Conservation (phyloP, 2,329 filamentous ascomycete genomes). For the Fusarium oligoseptatum region DNA sequence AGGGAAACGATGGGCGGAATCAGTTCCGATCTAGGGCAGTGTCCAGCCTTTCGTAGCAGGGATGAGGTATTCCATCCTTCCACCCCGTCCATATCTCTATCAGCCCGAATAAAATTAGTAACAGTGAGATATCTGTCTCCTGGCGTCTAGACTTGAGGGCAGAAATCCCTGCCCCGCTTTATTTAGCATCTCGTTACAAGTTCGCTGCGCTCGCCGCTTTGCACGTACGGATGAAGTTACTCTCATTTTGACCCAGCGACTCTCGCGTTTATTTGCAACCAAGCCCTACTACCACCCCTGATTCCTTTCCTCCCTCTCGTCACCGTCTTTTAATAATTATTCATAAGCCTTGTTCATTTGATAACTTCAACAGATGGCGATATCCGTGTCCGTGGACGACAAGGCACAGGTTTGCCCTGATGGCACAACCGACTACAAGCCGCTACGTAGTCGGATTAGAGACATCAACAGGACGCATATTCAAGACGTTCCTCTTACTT, state of each 20-base stretch:
- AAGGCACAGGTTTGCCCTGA: slow-evolving; percentile 59
- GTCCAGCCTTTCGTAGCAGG: not conserved
- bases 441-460: slow-evolving; percentile 54
- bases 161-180: not conserved
- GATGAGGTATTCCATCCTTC: not conserved
- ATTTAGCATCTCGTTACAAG: not conserved
- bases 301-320: not conserved
- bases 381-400: slow-evolving; percentile 55
- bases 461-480: slow-evolving; percentile 72
- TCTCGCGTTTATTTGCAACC: not conserved
- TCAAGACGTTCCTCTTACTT: slow-evolving; percentile 83
- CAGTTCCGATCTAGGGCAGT: not conserved
- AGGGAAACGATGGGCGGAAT: not conserved
- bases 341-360: too few relatives aligned
- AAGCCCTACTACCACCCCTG: not conserved
- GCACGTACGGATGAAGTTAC: not conserved
- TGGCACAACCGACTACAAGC: slow-evolving; percentile 69
- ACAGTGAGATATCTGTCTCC: not conserved
- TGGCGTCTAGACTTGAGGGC: not conserved
- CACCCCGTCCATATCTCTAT: not conserved
- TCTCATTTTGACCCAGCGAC: not conserved
- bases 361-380: slow-evolving; percentile 46
- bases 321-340: not conserved
- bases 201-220: not conserved
- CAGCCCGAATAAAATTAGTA: not conserved